Conservation (phyloP, 306 rosid genomes). For the Vigna angularis region DNA sequence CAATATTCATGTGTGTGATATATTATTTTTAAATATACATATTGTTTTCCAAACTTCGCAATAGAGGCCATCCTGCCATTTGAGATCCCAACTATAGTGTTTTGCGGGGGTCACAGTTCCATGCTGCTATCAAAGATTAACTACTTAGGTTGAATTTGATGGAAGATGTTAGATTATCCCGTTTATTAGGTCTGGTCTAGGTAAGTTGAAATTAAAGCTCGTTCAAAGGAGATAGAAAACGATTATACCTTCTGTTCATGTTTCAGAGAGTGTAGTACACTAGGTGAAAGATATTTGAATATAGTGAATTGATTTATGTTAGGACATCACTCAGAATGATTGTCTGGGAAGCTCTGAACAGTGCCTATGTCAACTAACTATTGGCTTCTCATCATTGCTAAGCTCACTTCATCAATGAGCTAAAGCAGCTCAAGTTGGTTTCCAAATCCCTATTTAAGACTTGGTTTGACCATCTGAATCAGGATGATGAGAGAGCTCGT, state of each 20-base stretch:
- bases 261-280: conserved; percentile 8
- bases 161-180: not conserved
- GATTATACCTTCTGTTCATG: conserved; percentile 17
- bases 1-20: too few relatives aligned
- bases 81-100: too few relatives aligned
- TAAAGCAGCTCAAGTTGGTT: too few relatives aligned
- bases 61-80: too few relatives aligned
- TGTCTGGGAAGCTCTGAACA: not conserved
- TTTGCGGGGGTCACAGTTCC: not conserved
- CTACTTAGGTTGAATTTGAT: not conserved
- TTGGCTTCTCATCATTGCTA: not conserved
- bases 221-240: conserved; percentile 31
- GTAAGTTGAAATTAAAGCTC: not conserved
- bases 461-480: too few relatives aligned
- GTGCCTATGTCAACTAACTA: not conserved
- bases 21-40: too few relatives aligned
- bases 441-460: too few relatives aligned
- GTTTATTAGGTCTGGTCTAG: conserved; percentile 13
- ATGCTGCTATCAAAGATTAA: not conserved
- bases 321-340: not conserved
- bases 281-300: conserved; percentile 32
- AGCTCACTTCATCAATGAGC: too few relatives aligned
- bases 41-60: too few relatives aligned
- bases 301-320: conserved; percentile 11
- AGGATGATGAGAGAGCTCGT: too few relatives aligned